Evolutionary conservation across 2,329 filamentous ascomycete genomes (phyloP), one percentile per base, ranked within the genome.

Genomic region (Ophiocordyceps sinensis): DNA sequence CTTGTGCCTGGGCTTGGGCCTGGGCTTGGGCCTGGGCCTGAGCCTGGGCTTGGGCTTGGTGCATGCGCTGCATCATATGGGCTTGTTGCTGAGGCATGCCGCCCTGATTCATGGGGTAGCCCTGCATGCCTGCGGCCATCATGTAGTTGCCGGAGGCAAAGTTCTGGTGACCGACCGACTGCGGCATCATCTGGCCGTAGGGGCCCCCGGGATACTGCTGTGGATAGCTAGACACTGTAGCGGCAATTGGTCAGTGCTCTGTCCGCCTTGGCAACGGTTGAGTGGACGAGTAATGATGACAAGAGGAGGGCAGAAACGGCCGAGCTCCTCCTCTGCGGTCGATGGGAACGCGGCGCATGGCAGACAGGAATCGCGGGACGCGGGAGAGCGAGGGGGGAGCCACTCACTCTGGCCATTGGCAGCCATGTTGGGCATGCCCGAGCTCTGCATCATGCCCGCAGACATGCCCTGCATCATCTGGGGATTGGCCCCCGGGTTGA

Each of bases 401-500:
- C 46, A 66, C 73, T 68, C 63, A 77, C 73, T 75, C 56, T 76
- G 73, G 41, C 73, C 71, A 64, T 75, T 77, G 47, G 68, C 60
- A 49, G 64, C 63, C 70, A 77, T 75, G 55, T 72, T 71, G 47
- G 66, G 67, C 71, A 77, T 74, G 54, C 62, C 68, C 50, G 71
- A 59, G 55, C 69, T 75, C 61, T 73, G 75, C 75, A 79, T 78
- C 73, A 79, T 77, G 53, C 67, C 72, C 59, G 64, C 67, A 60
- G 68, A 66, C 34, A 67, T 69, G 48, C 62, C 66, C 39, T 64
- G 60, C 65, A 74, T 74, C 70, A 77, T 73, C 58, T 71, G 62
- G 41, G 66, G 61, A 48, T 70, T 73, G 40, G 67, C 66, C 48
- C 63, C 67, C 38, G 65, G 66, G 39, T 64, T 64, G 50, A 73